These are phyloP conservation scores for Albifimbria verrucaria DNA, from an alignment of 2,329 filamentous ascomycete species.

Conservation along the genomic window DNA sequence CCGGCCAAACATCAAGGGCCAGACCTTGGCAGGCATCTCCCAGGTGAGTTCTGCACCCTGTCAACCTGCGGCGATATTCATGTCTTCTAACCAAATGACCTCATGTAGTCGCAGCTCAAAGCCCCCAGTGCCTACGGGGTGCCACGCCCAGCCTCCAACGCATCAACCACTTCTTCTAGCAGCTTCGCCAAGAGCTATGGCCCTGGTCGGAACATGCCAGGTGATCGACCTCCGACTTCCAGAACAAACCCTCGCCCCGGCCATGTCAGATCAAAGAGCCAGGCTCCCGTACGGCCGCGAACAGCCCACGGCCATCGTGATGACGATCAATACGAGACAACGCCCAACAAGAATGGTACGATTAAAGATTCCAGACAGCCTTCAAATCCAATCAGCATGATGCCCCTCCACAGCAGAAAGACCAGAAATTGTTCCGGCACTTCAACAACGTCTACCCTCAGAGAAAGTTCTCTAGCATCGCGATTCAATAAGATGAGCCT, in stretches of 20 bases:
- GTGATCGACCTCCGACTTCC: conserved; percentile 50
- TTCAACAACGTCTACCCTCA: conserved; percentile 26
- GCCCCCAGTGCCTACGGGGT: conserved; percentile 25
- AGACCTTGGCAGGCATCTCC: conserved; percentile 31
- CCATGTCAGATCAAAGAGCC: conserved; percentile 40
- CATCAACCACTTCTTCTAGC: conserved; percentile 28
- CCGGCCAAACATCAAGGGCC: conserved; percentile 43
- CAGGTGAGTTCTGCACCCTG: conserved; percentile 21
- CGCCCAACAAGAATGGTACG: conserved; percentile 33
- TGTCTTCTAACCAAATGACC: background rate
- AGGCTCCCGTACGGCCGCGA: conserved; percentile 29
- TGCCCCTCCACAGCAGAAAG: conserved; percentile 19
- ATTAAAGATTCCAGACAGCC: conserved; percentile 10
- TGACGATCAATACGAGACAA: conserved; percentile 33
- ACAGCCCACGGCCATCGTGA: conserved; percentile 39
- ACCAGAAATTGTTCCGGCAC: conserved; percentile 20
- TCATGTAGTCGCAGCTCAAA: conserved; percentile 26
- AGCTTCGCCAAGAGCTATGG: conserved; percentile 58
- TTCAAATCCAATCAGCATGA: background rate
- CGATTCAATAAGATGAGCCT: conserved; percentile 38
- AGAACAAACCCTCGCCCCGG: conserved; percentile 44
- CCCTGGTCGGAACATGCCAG: conserved; percentile 43
- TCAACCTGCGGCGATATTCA: conserved; percentile 4
- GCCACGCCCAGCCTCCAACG: conserved; percentile 35
- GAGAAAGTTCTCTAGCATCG: conserved; percentile 42